These are phyloP conservation scores for Trypanosoma theileri DNA, from an alignment of 208 protist genomes.

Conservation along the genomic window DNA sequence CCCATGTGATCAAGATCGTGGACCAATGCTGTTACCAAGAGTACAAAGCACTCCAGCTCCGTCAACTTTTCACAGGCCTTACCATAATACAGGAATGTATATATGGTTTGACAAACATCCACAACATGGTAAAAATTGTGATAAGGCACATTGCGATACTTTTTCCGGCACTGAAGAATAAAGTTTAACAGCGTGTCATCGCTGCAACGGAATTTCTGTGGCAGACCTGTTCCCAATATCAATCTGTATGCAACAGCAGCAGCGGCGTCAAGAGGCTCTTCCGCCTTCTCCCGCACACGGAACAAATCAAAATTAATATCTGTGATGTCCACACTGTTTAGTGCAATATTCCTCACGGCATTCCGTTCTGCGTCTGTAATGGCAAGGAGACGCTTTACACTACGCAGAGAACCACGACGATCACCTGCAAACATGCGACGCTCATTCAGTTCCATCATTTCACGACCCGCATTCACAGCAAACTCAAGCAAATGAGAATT, in stretches of 20 bases:
- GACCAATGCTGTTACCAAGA: constrained; percentile 74
- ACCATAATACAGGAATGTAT: constrained; percentile 67
- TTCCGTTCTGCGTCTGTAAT: constrained; percentile 53
- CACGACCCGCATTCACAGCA: constrained; percentile 66
- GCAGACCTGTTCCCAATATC: constrained; percentile 56
- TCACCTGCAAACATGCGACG: constrained; percentile 26
- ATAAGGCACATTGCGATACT: constrained; percentile 84
- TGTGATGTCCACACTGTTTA: constrained; percentile 58
- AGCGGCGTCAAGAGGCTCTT: constrained; percentile 48
- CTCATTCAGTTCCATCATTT: constrained; percentile 72
- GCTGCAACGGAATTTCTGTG: constrained; percentile 74
- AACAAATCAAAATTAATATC: constrained; percentile 72
- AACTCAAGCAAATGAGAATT: constrained; percentile 85
- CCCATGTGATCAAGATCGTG: constrained; percentile 90
- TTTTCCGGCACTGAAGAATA: constrained; percentile 74
- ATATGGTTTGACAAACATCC: constrained; percentile 78
- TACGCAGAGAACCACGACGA: background rate
- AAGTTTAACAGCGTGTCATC: constrained; percentile 77
- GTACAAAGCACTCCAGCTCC: constrained; percentile 79
- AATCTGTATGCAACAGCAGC: constrained; percentile 53
- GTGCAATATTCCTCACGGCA: constrained; percentile 33
- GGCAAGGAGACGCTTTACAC: constrained; percentile 19
- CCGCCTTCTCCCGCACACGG: constrained; percentile 43
- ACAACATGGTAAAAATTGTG: constrained; percentile 90
- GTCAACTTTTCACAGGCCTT: constrained; percentile 53